Percentiles rank a stretch among this genome's conserved stretches.
These are phyloP conservation scores for Jackrogersella multiformis DNA, from an alignment of 495 filamentous ascomycete species.

Conservation along the genomic window DNA sequence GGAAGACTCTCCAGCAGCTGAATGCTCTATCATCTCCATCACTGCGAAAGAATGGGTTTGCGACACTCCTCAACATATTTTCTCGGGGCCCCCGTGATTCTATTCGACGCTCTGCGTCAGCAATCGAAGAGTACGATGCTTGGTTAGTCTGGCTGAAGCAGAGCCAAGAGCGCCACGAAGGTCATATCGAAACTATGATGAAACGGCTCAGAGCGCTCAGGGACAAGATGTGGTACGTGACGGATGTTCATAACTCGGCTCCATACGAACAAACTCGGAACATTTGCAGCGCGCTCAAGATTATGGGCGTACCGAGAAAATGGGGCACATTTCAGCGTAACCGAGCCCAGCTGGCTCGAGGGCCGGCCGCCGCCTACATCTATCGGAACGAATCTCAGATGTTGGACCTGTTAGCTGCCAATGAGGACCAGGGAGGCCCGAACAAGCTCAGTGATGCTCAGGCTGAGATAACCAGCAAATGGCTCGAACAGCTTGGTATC, in stretches of 20 bases:
- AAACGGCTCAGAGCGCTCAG: conserved; percentile 71
- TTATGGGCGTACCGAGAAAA: conserved; percentile 77
- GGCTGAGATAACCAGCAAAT: conserved; percentile 83
- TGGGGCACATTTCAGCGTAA: conserved; percentile 62
- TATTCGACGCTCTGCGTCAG: conserved; percentile 69
- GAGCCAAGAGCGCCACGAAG: conserved; percentile 74
- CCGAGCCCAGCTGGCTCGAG: conserved; percentile 64
- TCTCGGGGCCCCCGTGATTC: conserved; percentile 73
- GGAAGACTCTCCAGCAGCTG: conserved; percentile 71
- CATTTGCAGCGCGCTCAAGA: conserved; percentile 86
- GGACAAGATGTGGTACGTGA: conserved; percentile 99
- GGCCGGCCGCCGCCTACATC: conserved; percentile 73
- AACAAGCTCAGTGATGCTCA: conserved; percentile 98
- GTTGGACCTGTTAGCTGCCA: conserved; percentile 85
- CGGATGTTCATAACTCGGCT: conserved; percentile 91
- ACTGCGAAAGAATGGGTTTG: conserved; percentile 70
- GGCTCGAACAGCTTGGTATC: conserved; percentile 81
- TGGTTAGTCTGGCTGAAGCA: conserved; percentile 81
- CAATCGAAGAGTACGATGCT: conserved; percentile 77
- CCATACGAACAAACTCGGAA: conserved; percentile 89
- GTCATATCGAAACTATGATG: conserved; percentile 73
- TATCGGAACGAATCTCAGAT: conserved; percentile 86
- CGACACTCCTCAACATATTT: conserved; percentile 74
- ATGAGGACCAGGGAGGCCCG: conserved; percentile 83
- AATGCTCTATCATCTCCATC: conserved; percentile 69